Evolutionary conservation across 306 rosid genomes (phyloP).

Genomic region (Arachis stenosperma): DNA sequence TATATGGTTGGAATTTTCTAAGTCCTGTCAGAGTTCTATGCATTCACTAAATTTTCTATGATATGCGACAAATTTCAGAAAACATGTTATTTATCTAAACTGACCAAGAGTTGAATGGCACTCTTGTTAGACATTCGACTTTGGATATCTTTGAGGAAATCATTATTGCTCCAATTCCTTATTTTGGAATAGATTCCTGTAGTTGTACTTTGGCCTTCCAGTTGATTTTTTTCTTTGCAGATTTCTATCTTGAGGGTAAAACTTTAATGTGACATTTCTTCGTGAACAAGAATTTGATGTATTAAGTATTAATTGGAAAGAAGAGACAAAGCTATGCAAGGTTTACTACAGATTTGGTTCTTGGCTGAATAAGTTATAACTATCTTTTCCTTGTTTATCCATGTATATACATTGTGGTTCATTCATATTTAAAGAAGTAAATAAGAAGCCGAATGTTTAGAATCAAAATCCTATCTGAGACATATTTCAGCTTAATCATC

Average conservation of each 20-base stretch:
- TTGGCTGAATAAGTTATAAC: not conserved
- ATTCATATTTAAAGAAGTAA: not conserved
- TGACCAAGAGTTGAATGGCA: not conserved
- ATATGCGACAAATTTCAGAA: constrained; percentile 1
- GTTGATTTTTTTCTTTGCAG: not conserved
- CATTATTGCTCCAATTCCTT: not conserved
- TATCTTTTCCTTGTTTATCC: constrained; percentile 5
- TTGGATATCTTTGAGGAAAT: too few relatives aligned
- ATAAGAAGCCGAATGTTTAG: not conserved
- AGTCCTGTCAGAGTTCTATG: not conserved
- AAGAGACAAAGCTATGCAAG: not conserved
- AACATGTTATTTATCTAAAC: constrained; percentile 11
- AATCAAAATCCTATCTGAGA: not conserved
- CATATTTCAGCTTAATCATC: constrained; percentile 14
- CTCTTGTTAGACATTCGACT: too few relatives aligned
- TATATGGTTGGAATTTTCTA: constrained; percentile 14
- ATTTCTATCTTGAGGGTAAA: not conserved
- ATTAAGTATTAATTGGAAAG: constrained; percentile 21
- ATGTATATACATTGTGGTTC: not conserved
- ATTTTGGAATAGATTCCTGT: constrained; percentile 45
- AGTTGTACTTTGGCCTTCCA: constrained; percentile 55
- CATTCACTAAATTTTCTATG: not conserved
- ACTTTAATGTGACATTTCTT: not conserved
- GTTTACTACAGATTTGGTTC: too few relatives aligned
- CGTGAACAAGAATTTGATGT: constrained; percentile 19